Evolutionary conservation across 495 filamentous ascomycete genomes (phyloP), one percentile per base, ranked within the genome.

Genomic region (Penicillium desertorum): DNA sequence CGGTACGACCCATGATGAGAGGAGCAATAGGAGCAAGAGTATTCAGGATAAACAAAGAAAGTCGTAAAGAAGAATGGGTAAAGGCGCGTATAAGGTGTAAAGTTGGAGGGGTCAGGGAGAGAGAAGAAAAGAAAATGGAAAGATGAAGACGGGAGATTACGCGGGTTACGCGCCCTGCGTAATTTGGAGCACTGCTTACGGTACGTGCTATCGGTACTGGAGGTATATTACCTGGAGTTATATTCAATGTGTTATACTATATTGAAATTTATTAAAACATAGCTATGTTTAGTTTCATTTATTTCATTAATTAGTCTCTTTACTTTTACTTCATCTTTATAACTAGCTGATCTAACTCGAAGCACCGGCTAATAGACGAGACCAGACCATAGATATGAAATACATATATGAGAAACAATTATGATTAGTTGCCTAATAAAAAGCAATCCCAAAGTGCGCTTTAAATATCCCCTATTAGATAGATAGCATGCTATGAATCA

Each of bases 1-100:
- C 80, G 30, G 79, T 83, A 47, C 80, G 78, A 68, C 80, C 80
- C 80, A 83, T 83, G 49, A 55, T 76, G 68, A 51, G 62, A 53
- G 66, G 62, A 48, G 36, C 34, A 17, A 45, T 27, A 3, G 9
- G 19, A 42, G 16, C 4, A 48, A 20, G 32, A 48, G 9, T 48
- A 16, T 43, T 17, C 27, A 36, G 19, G 20, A 37, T 9, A 45
- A 32, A 51, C 14, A 30, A 16, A 50, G 12, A 50, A 43, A 42
- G 27, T 42, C 36, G 51, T 37, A 47, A 47, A 52, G 53, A 45
- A 27, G 41, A 54, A 34, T 48, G 25, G 55, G 61, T 44, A 45
- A 52, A 27, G 37, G 48, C 34, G 45, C 54, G 60, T 53, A 58
- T 27, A 47, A 57, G 11, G 19, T 32, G 56, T 37, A 43, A 50